Evolutionary conservation across 208 protist species (phyloP).

Genomic region (Wallacemonas sp.): DNA sequence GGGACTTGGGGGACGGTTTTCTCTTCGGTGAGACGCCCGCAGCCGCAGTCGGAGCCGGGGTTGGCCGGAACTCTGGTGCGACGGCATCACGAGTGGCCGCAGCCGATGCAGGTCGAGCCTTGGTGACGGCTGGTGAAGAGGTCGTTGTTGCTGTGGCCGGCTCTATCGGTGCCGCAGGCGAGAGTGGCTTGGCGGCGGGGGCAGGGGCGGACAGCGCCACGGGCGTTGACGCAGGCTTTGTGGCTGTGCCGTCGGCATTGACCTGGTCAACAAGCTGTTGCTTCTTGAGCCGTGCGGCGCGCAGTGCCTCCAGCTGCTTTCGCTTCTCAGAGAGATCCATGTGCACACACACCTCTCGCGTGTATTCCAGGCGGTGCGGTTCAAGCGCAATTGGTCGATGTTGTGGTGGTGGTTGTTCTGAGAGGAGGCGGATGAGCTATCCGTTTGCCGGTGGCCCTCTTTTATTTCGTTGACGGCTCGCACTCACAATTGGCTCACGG

Average conservation of each 20-base stretch:
- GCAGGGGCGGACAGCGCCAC: background rate
- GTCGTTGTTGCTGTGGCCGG: background rate
- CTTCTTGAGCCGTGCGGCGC: constrained; percentile 57
- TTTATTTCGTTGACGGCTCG: background rate
- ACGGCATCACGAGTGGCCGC: no score
- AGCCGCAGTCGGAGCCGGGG: no score
- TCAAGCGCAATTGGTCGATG: background rate
- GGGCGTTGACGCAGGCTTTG: background rate
- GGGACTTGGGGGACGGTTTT: no score
- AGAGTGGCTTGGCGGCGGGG: background rate
- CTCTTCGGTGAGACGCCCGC: no score
- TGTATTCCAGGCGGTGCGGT: background rate
- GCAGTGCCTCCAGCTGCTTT: constrained; percentile 58
- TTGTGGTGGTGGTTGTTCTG: background rate
- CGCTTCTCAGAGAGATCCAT: constrained; percentile 75
- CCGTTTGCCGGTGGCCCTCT: background rate
- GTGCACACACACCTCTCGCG: background rate
- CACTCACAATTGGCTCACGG: no score
- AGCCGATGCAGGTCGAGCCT: background rate
- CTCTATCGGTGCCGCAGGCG: background rate
- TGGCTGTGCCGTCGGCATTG: background rate
- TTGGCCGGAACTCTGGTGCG: no score
- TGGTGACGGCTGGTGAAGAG: background rate
- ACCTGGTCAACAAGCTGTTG: constrained; percentile 49
- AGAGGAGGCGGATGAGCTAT: background rate